phyloP scores from a whole-genome alignment of 805 yeast genomes.

The Lipomyces yamanashiensis region DNA sequence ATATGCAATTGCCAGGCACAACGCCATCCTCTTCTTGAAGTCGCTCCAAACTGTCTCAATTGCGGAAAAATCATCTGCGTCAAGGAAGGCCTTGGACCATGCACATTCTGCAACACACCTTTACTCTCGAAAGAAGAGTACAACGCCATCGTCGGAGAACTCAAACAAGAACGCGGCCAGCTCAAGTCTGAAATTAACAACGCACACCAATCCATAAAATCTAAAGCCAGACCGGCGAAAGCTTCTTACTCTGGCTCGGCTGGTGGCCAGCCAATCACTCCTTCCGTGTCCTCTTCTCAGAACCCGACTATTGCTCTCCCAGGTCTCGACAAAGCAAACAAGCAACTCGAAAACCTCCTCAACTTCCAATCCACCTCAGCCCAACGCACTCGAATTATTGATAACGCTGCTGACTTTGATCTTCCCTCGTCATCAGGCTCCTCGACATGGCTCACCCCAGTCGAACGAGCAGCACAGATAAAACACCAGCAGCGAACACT shows the following conservation, averaged over 20 bases:
- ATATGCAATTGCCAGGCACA: slow-evolving; percentile 38
- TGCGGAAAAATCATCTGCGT: slow-evolving; percentile 94
- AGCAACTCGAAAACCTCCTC: slow-evolving; percentile 70
- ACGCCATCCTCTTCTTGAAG: slow-evolving; percentile 83
- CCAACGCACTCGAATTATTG: slow-evolving; percentile 89
- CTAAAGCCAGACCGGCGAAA: slow-evolving; percentile 16
- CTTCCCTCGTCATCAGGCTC: slow-evolving; percentile 56
- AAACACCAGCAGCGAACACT: slow-evolving; percentile 81
- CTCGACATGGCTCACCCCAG: slow-evolving; percentile 77
- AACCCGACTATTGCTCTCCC: slow-evolving; percentile 5
- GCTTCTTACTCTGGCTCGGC: slow-evolving; percentile 25
- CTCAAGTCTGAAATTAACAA: slow-evolving; percentile 44
- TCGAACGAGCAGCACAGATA: slow-evolving; percentile 84
- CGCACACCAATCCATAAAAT: slow-evolving; percentile 9
- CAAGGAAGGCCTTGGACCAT: slow-evolving; percentile 88
- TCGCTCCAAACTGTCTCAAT: slow-evolving; percentile 89
- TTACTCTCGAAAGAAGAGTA: slow-evolving; percentile 68
- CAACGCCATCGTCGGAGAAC: slow-evolving; percentile 56
- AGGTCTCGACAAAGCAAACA: slow-evolving; percentile 64
- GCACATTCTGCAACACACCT: slow-evolving; percentile 77
- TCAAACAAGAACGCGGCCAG: slow-evolving; percentile 59
- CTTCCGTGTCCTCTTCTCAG: not conserved
- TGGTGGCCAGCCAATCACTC: slow-evolving; percentile 28
- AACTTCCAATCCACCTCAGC: slow-evolving; percentile 85
- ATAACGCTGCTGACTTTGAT: slow-evolving; percentile 88